Evolutionary conservation across 176 grass and related monocot species (phyloP).

Genomic region (Cocos nucifera): DNA sequence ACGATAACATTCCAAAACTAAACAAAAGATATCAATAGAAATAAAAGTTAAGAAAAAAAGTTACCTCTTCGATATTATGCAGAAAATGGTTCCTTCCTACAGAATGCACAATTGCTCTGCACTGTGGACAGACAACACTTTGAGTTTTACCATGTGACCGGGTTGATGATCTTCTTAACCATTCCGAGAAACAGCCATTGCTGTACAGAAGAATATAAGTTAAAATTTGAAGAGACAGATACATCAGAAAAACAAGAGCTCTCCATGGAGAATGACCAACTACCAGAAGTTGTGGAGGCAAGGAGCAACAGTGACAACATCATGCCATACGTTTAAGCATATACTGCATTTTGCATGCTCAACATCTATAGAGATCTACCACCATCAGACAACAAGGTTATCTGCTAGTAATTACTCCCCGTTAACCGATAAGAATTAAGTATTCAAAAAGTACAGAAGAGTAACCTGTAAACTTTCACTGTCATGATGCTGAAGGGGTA

Average conservation of each 20-base stretch:
- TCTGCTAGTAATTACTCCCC: too few relatives aligned
- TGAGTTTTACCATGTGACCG: conserved; percentile 37
- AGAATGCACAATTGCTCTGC: conserved; percentile 68
- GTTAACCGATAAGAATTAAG: too few relatives aligned
- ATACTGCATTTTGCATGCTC: conserved; percentile 99
- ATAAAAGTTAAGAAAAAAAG: not conserved
- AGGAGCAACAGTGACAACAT: conserved; percentile 93
- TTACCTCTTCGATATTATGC: conserved; percentile 88
- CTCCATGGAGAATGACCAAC: conserved; percentile 8
- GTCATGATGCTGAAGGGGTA: conserved; percentile 26
- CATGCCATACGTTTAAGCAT: conserved; percentile 97
- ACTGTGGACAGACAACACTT: conserved; percentile 71
- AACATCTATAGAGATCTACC: conserved; percentile 68
- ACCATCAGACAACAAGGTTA: conserved; percentile 4
- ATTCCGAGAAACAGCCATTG: conserved; percentile 98
- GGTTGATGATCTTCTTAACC: conserved; percentile 80
- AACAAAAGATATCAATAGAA: not conserved
- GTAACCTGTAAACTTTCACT: conserved; percentile 53
- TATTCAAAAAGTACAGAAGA: not conserved
- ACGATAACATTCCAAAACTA: not conserved
- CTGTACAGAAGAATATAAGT: conserved; percentile 29
- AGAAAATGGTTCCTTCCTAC: conserved; percentile 95
- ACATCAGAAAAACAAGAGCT: too few relatives aligned
- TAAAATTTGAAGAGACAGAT: conserved; percentile 9
- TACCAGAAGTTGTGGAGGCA: conserved; percentile 99